Conservation (phyloP, 2,329 filamentous ascomycete genomes). For the Pseudogymnoascus sp. region DNA sequence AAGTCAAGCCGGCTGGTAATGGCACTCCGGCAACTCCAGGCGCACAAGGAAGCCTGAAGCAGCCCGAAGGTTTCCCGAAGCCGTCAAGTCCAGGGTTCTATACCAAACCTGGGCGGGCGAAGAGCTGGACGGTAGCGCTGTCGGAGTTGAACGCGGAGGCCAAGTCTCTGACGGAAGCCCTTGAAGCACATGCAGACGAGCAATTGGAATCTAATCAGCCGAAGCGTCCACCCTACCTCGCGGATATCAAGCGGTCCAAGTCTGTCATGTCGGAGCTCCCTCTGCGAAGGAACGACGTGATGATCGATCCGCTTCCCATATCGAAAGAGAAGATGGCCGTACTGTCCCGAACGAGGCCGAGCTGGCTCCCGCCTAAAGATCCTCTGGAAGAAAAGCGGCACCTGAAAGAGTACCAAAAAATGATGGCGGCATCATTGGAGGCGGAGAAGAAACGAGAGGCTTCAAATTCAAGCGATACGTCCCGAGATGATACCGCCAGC, state of each 20-base stretch:
- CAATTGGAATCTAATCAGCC: constrained; percentile 39
- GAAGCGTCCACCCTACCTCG: constrained; percentile 24
- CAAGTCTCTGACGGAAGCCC: constrained; percentile 64
- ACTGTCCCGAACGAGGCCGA: constrained; percentile 69
- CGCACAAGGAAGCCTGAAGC: constrained; percentile 52
- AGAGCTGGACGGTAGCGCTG: constrained; percentile 67
- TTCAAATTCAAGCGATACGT: constrained; percentile 41
- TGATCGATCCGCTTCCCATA: constrained; percentile 76
- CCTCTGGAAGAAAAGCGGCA: constrained; percentile 87
- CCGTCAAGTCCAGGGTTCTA: constrained; percentile 4
- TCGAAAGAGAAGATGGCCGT: constrained; percentile 84
- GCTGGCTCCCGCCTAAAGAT: constrained; percentile 79
- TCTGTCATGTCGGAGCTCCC: constrained; percentile 60
- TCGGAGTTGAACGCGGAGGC: constrained; percentile 64
- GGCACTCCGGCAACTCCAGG: constrained; percentile 52
- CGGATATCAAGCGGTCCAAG: constrained; percentile 45
- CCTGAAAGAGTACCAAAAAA: constrained; percentile 73
- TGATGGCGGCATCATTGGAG: constrained; percentile 60
- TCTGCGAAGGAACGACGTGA: constrained; percentile 54
- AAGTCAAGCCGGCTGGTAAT: constrained; percentile 38
- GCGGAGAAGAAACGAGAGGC: constrained; percentile 52
- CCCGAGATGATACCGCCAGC: constrained; percentile 46
- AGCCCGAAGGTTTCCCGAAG: constrained; percentile 29
- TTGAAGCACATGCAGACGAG: constrained; percentile 71
- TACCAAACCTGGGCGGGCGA: constrained; percentile 40